phyloP scores from a whole-genome alignment of 2,329 filamentous ascomycete genomes.

The Graphiopsis chlorocephala region DNA sequence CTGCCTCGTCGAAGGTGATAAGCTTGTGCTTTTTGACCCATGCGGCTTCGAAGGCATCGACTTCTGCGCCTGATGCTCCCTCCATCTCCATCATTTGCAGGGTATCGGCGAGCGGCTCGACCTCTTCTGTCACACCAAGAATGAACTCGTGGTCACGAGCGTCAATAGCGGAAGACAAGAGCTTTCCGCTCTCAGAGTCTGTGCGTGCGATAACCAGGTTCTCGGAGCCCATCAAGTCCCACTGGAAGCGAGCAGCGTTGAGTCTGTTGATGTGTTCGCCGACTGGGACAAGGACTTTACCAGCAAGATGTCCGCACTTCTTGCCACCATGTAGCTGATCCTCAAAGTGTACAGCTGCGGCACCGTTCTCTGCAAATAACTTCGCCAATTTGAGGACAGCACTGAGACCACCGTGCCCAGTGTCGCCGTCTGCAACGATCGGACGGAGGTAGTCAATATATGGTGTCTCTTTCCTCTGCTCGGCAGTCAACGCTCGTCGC shows the following conservation, averaged over 20 bases:
- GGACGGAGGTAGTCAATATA: slow-evolving; percentile 92
- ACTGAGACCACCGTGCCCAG: slow-evolving; percentile 85
- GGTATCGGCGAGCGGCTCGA: slow-evolving; percentile 79
- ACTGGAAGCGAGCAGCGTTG: slow-evolving; percentile 88
- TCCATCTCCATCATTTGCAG: slow-evolving; percentile 84
- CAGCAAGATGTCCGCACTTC: slow-evolving; percentile 95
- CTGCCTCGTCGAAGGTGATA: slow-evolving; percentile 84
- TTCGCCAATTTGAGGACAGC: slow-evolving; percentile 95
- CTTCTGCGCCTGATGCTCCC: slow-evolving; percentile 74
- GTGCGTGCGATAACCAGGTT: slow-evolving; percentile 93
- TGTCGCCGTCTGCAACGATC: slow-evolving; percentile 95
- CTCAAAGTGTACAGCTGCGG: slow-evolving; percentile 94
- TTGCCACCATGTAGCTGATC: slow-evolving; percentile 97
- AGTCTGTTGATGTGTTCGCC: slow-evolving; percentile 96
- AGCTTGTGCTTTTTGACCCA: slow-evolving; percentile 88
- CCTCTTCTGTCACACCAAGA: slow-evolving; percentile 75
- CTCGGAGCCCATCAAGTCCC: slow-evolving; percentile 96
- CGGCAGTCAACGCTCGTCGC: slow-evolving; percentile 71
- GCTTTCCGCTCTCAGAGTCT: slow-evolving; percentile 88
- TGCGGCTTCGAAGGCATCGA: slow-evolving; percentile 78
- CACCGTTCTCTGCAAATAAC: slow-evolving; percentile 94
- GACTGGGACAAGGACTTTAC: slow-evolving; percentile 90
- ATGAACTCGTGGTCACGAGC: slow-evolving; percentile 97
- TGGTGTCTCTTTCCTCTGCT: slow-evolving; percentile 70
- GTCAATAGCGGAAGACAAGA: slow-evolving; percentile 88